phyloP scores from a whole-genome alignment of 2,329 filamentous ascomycete genomes.

The Zymoseptoria crescenta region DNA sequence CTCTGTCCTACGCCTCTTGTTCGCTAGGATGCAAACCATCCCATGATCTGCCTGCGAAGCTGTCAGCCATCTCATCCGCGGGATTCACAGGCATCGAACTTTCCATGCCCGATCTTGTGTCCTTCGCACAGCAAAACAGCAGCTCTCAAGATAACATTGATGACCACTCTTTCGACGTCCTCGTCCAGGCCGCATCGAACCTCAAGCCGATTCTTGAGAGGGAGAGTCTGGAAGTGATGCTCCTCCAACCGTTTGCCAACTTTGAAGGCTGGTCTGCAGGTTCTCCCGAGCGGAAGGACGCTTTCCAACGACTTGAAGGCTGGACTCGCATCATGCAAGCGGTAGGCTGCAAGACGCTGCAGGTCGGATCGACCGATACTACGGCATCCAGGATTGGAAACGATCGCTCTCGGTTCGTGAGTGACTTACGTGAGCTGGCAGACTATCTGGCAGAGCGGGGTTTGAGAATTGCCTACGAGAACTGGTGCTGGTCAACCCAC shows the following conservation, averaged over 20 bases:
- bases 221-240: conserved; percentile 54
- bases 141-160: conserved; percentile 34
- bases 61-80: conserved; percentile 54
- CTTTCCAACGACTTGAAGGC: conserved; percentile 53
- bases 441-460: conserved; percentile 52
- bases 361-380: conserved; percentile 60
- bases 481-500: conserved; percentile 73
- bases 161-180: conserved; percentile 51
- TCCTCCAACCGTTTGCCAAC: conserved; percentile 68
- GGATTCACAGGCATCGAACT: conserved; percentile 66
- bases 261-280: conserved; percentile 65
- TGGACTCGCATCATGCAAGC: conserved; percentile 68
- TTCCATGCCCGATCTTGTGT: conserved; percentile 63
- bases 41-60: conserved; percentile 52
- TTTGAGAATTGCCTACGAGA: conserved; percentile 65
- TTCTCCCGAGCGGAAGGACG: conserved; percentile 51
- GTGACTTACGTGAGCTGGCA: conserved; percentile 56
- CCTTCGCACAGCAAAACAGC: conserved; percentile 43
- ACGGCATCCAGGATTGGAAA: conserved; percentile 46
- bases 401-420: conserved; percentile 45
- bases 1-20: conserved; percentile 49
- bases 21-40: conserved; percentile 44
- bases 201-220: conserved; percentile 49
- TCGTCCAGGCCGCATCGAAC: conserved; percentile 48
- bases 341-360: conserved; percentile 61